A percentile compares a stretch with the other conserved stretches of the same genome.
Evolutionary conservation across 768 basidiomycete species (phyloP).

Genomic region (Boletus huronensis): DNA sequence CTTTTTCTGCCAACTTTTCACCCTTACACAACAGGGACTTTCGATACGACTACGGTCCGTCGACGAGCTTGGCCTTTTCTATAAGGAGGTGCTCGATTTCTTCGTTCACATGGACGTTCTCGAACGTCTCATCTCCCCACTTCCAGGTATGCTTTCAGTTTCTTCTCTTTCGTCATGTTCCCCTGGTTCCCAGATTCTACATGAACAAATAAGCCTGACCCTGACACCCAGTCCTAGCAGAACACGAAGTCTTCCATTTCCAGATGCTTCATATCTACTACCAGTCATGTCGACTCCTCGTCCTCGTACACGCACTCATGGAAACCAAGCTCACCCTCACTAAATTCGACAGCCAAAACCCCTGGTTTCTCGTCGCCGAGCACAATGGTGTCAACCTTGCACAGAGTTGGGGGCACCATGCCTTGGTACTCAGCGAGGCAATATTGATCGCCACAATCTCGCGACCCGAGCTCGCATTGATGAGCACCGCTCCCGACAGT

Average conservation of each 20-base stretch:
- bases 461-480: constrained; percentile 31
- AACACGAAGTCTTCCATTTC: constrained; percentile 41
- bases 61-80: constrained; percentile 32
- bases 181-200: not conserved
- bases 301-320: constrained; percentile 36
- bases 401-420: constrained; percentile 37
- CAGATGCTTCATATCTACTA: constrained; percentile 40
- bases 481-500: constrained; percentile 41
- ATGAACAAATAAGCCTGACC: constrained; percentile 17
- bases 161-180: not conserved
- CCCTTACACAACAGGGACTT: constrained; percentile 31
- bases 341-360: constrained; percentile 11
- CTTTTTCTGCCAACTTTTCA: constrained; percentile 35
- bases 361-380: constrained; percentile 34
- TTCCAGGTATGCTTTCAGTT: constrained; percentile 32
- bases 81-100: constrained; percentile 33
- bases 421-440: constrained; percentile 36
- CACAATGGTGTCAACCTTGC: constrained; percentile 35
- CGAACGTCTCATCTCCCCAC: constrained; percentile 35
- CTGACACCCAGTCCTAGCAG: constrained; percentile 37
- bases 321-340: constrained; percentile 22
- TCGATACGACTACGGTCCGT: constrained; percentile 28
- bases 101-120: constrained; percentile 35
- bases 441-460: constrained; percentile 36
- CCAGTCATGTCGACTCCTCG: constrained; percentile 38